phyloP scores from a whole-genome alignment of 2,329 filamentous ascomycete genomes.

The Trichoderma atroviride region DNA sequence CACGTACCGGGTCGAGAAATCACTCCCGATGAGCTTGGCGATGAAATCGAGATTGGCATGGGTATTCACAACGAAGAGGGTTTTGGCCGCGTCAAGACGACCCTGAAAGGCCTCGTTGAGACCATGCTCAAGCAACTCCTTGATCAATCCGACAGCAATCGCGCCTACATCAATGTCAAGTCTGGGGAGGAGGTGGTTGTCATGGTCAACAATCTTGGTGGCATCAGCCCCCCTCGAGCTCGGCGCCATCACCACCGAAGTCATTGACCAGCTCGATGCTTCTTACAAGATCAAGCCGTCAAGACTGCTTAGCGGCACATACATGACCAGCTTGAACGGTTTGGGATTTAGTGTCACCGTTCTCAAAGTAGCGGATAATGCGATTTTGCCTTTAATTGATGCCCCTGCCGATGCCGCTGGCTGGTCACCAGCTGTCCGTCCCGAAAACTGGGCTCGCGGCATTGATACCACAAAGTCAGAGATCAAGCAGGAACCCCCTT shows the following conservation, averaged over 20 bases:
- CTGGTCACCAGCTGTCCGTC: slow-evolving; percentile 50
- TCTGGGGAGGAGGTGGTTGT: slow-evolving; percentile 39
- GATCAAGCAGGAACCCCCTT: not conserved
- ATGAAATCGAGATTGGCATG: slow-evolving; percentile 60
- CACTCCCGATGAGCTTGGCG: slow-evolving; percentile 43
- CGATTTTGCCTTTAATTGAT: slow-evolving; percentile 68
- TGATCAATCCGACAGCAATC: slow-evolving; percentile 54
- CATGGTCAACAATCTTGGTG: slow-evolving; percentile 33
- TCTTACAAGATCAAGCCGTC: slow-evolving; percentile 51
- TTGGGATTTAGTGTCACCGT: slow-evolving; percentile 69
- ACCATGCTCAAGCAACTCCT: slow-evolving; percentile 68
- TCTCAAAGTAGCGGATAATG: slow-evolving; percentile 43
- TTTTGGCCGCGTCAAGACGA: slow-evolving; percentile 53
- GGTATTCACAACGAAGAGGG: slow-evolving; percentile 33
- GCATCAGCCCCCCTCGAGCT: slow-evolving; percentile 31
- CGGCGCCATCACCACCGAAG: slow-evolving; percentile 30
- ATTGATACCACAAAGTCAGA: slow-evolving; percentile 26
- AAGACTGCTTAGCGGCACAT: slow-evolving; percentile 48
- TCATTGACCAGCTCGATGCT: slow-evolving; percentile 28
- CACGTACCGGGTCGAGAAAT: slow-evolving; percentile 54
- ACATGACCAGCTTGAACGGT: slow-evolving; percentile 73
- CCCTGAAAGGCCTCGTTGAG: slow-evolving; percentile 53
- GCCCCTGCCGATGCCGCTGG: slow-evolving; percentile 68
- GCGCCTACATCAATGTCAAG: slow-evolving; percentile 54
- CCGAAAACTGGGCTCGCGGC: slow-evolving; percentile 26